Evolutionary conservation across 1,139 yeast species (phyloP), one percentile per base, ranked within the genome.

Genomic region (Diutina scorzettiae): DNA sequence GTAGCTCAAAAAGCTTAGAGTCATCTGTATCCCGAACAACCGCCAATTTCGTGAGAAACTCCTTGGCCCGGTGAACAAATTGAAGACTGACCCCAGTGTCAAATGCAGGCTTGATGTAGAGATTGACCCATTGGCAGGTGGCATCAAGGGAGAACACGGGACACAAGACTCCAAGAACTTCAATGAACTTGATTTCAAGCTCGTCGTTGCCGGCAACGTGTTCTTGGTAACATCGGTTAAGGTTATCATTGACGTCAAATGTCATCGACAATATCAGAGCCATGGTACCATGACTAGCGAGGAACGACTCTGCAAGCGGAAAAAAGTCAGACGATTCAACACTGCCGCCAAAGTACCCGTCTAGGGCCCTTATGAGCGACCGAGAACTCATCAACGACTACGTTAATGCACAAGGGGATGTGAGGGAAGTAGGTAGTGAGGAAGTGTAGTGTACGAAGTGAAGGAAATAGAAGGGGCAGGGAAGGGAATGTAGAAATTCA

Each of bases 351-450:
- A 32, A 32, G 14, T 17, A 18, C 24, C 37, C 37, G 8, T 32
- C 37, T 4, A 32, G 24, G 14, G 37, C 37, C 19, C 37, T 24
- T 32, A 32, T 32, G 16, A 32, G 37, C 3, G 37, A 20, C 21
- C 37, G 37, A 12, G 37, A 32, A 12, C 37, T 32, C 37, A 32
- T 32, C n/a, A 12, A n/a, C n/a, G n/a, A n/a, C n/a, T n/a, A n/a
- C n/a, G n/a, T n/a, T n/a, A n/a, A n/a, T n/a, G n/a, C n/a, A n/a
- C n/a, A n/a, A n/a, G n/a, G n/a, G n/a, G n/a, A n/a, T n/a, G n/a
- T n/a, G n/a, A n/a, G n/a, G n/a, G n/a, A n/a, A n/a, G n/a, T n/a
- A n/a, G n/a, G n/a, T n/a, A n/a, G n/a, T n/a, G n/a, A n/a, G n/a
- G n/a, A n/a, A n/a, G n/a, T n/a, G n/a, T n/a, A n/a, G n/a, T n/a